phyloP scores from a whole-genome alignment of 2,329 filamentous ascomycete species.

The Scopulariopsis brevicaulis region DNA sequence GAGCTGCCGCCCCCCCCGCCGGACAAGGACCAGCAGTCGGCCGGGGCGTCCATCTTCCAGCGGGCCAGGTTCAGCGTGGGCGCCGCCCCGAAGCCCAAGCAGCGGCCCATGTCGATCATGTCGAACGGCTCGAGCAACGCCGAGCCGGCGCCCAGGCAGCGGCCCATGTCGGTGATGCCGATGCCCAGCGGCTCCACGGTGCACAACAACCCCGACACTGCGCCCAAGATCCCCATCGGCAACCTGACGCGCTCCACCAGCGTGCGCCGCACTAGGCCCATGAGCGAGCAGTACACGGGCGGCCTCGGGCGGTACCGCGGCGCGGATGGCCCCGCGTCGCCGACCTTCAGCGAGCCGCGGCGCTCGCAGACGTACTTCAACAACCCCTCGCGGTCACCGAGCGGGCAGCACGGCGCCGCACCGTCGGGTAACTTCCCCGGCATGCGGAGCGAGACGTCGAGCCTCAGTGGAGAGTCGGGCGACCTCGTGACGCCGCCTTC shows the following conservation, averaged over 20 bases:
- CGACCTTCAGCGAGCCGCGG: conserved; percentile 44
- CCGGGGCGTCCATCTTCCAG: conserved; percentile 16
- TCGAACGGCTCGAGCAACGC: conserved; percentile 16
- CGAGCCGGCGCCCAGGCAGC: conserved; percentile 29
- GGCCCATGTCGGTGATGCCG: conserved; percentile 48
- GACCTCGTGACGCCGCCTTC: conserved; percentile 31
- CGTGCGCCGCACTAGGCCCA: conserved; percentile 42
- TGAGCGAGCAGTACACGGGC: conserved; percentile 49
- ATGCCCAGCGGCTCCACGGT: conserved; percentile 22
- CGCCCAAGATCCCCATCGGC: conserved; percentile 64
- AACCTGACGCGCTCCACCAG: conserved; percentile 41
- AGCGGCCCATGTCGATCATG: conserved; percentile 46
- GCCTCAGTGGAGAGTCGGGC: conserved; percentile 57
- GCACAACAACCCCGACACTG: conserved; percentile 58
- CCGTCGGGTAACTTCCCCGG: conserved; percentile 57
- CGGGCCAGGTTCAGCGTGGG: conserved; percentile 40
- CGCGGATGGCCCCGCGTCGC: conserved; percentile 55
- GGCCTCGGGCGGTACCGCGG: conserved; percentile 54
- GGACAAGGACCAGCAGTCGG: conserved; percentile 13
- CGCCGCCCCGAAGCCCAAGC: conserved; percentile 28
- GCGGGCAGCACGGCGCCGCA: conserved; percentile 28
- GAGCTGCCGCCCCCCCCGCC: conserved; percentile 64
- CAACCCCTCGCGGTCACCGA: conserved; percentile 37
- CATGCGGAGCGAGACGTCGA: conserved; percentile 54
- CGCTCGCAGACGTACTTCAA: conserved; percentile 55